Conservation (phyloP, 2,329 filamentous ascomycete species). For the Claviceps sp. region DNA sequence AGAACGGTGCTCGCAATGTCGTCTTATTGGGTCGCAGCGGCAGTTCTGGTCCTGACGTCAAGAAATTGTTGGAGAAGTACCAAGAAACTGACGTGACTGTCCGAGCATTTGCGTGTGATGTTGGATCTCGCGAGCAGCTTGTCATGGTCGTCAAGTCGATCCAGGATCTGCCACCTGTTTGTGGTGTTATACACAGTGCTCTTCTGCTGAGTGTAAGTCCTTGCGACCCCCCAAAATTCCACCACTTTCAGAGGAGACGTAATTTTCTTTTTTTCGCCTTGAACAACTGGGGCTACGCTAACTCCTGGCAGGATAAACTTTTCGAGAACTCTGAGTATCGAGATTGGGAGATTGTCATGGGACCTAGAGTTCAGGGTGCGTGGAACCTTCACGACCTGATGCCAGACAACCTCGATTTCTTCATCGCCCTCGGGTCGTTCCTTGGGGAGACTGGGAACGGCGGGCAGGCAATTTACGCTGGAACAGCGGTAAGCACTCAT, state of each 20-base stretch:
- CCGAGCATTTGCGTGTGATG: constrained; percentile 23
- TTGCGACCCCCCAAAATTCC: not conserved
- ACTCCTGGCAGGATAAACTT: constrained; percentile 13
- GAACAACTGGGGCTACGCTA: not conserved
- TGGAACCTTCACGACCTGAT: constrained; percentile 25
- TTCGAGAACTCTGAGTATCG: constrained; percentile 22
- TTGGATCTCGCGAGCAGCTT: constrained; percentile 18
- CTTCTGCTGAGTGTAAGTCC: constrained; percentile 22
- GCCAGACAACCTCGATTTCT: constrained; percentile 20
- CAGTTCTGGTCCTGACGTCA: constrained; percentile 4
- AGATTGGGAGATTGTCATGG: constrained; percentile 18
- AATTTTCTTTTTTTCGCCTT: not conserved
- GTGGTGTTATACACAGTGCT: constrained; percentile 16
- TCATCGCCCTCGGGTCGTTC: constrained; percentile 28
- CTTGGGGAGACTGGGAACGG: constrained; percentile 33
- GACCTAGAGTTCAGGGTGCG: constrained; percentile 25
- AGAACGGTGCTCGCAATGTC: constrained; percentile 2
- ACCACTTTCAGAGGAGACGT: not conserved
- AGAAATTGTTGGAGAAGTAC: constrained; percentile 1
- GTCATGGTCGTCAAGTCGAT: constrained; percentile 1
- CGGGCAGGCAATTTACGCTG: constrained; percentile 35
- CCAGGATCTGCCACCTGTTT: constrained; percentile 12
- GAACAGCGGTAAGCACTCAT: constrained; percentile 10
- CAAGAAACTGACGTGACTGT: constrained; percentile 18
- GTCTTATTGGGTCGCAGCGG: constrained; percentile 3